Base-by-base conservation (phyloP, 495 filamentous ascomycete genomes). In the Xylaria nigripes region DNA sequence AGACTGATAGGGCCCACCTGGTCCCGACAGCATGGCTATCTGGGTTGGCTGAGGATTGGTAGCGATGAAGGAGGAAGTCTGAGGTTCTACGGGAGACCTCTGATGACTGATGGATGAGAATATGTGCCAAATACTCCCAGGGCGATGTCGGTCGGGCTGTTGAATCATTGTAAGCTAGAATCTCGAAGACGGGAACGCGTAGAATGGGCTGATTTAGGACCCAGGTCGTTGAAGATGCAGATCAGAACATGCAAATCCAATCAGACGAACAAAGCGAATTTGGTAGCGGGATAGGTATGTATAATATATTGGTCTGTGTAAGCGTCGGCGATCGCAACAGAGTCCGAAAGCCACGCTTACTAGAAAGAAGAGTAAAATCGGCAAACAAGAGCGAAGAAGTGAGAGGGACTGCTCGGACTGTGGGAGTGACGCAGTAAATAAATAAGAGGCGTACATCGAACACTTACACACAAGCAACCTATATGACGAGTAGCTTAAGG, bases 1-100 rank as follows among this genome's bases (percentile, higher is more conserved):
- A 13, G 21, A 22, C 22, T 18, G 36, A 40, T 18, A 18, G 4
- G 10, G 49, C 64, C 55, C 30, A 67, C 64, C 59, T 36, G 64
- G 42, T 22, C 64, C 64, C 18, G 55, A 53, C n/a, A 62, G 55
- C 27, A 57, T 50, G n/a, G 57, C 50, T 42, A 52, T 53, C 25
- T 56, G 54, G 19, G 52, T 19, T 27, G 53, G 22, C 24, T 60
- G 57, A 48, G 49, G 51, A 45, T 40, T 57, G 9, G 38, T 44
- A 34, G 61, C 51, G 59, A 66, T 64, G 25, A 51, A n/a, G 29
- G 50, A 42, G 42, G 13, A 24, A 24, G 29, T 24, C 19, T 32
- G 22, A 1, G 36, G 44, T 21, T 54, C 25, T 23, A 43, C 49
- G 2, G 38, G 51, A 27, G 19, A 30, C 21, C 42, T 45, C 25